Base-by-base conservation (phyloP, 768 basidiomycete species). In the Phlegmacium glaucopus region DNA sequence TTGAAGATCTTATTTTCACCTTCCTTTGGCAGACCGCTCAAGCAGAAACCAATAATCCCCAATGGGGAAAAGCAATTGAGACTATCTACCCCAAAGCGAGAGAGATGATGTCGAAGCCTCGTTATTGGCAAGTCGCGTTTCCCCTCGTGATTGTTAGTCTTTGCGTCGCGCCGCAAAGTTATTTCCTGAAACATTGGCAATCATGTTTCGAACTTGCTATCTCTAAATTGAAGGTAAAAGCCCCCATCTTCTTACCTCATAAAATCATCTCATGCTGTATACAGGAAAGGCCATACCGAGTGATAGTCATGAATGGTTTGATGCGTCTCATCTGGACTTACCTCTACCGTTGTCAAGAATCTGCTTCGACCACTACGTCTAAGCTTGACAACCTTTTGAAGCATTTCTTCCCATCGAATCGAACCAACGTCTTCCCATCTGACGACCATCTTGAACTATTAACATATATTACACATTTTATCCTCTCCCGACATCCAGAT, bases 41-140 rank as follows among this genome's bases (percentile, higher is more conserved):
- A 68, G 94, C 91, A 6, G 94, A 97, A 68, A 93, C 94, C 41
- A 96, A 96, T 57, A 87, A 94, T 63, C 94, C 94, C 0, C 77
- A 88, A 55, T 97, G 94, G 94, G 90, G 86, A 5, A 92, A 90
- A 61, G 93, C 94, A 0, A 87, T 94, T 26, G 87, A 93, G 61
- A 71, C 77, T 10, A 90, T 94, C 28, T 84, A 83, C 61, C 86
- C 87, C 2, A 90, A 86, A 60, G 87, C 88, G 2, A 77, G 79
- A 51, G 88, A 90, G 45, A 87, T 94, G 85, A 83, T 89, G 72
- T 70, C 76, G 32, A 95, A 95, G 64, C 89, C 87, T 8, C 80
- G 91, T 15, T 96, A 96, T 64, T 94, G 94, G 92, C 75, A 77
- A 38, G 79, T 80, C 0, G 91, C 91, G 1, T 94, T 90, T 62